These are phyloP conservation scores for Fusarium metavorans DNA, from an alignment of 2,329 filamentous ascomycete genomes.

Conservation along the genomic window DNA sequence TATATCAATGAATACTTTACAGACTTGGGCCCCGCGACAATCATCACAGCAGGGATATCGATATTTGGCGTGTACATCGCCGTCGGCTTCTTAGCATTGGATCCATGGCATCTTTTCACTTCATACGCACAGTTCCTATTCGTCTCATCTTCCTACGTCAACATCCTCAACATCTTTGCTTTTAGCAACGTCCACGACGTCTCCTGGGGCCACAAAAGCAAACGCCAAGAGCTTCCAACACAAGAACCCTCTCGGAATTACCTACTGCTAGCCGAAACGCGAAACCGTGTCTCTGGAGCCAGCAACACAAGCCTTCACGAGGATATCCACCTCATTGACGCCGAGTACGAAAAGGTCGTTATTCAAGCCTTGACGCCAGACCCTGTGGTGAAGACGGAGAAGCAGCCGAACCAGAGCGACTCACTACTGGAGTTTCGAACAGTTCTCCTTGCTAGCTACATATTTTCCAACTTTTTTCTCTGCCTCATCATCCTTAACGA, in stretches of 20 bases:
- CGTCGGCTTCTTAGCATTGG: background rate
- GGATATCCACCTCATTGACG: background rate
- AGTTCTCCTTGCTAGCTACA: background rate
- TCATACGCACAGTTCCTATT: constrained; percentile 4
- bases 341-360: background rate
- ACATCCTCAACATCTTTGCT: constrained; percentile 10
- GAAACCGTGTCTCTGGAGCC: background rate
- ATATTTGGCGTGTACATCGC: constrained; percentile 4
- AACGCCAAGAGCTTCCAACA: background rate
- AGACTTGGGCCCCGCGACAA: background rate
- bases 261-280: background rate
- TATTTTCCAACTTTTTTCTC: constrained; percentile 8
- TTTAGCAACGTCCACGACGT: constrained; percentile 18
- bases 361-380: background rate
- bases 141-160: constrained; percentile 3
- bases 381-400: background rate
- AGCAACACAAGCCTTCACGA: background rate
- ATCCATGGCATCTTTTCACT: background rate
- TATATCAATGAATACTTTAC: constrained; percentile 13
- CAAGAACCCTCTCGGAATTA: background rate
- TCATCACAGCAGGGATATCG: background rate
- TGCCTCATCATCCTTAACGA: constrained; percentile 10
- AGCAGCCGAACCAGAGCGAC: background rate
- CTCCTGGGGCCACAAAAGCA: constrained; percentile 1
- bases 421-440: constrained; percentile 18